A percentile compares a stretch with the other conserved stretches of the same genome.
Conservation (phyloP, 1,284 basidiomycete species). For the Ceratobasidium sp. region DNA sequence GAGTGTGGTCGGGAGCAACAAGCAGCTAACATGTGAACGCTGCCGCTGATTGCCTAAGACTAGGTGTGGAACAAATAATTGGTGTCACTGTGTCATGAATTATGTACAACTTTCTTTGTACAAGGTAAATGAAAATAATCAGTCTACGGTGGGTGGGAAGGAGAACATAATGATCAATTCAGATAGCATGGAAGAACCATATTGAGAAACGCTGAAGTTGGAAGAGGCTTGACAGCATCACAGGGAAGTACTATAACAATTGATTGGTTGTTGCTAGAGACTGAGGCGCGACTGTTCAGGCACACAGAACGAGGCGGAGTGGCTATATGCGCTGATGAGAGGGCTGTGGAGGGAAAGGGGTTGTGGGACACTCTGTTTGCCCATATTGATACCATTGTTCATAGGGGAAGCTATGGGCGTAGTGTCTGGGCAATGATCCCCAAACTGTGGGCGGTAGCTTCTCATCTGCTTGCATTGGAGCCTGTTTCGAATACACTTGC, state of each 20-base stretch:
- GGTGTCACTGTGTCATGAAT: too few relatives aligned
- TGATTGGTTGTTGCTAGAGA: constrained; percentile 60
- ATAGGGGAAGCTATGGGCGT: constrained; percentile 57
- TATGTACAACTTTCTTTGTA: too few relatives aligned
- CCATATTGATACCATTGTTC: constrained; percentile 67
- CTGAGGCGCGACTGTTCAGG: constrained; percentile 66
- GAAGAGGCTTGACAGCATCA: constrained; percentile 36
- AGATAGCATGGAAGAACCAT: too few relatives aligned
- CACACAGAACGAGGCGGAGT: constrained; percentile 59
- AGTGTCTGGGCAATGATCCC: constrained; percentile 45
- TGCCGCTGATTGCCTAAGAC: too few relatives aligned
- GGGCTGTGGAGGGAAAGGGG: constrained; percentile 34
- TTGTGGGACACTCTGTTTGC: constrained; percentile 29
- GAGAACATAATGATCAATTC: too few relatives aligned
- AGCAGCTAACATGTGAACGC: too few relatives aligned
- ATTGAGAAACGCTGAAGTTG: too few relatives aligned
- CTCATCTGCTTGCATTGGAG: constrained; percentile 92
- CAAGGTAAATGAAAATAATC: too few relatives aligned
- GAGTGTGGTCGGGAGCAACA: too few relatives aligned
- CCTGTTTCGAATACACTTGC: constrained; percentile 98
- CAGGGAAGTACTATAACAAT: constrained; percentile 35
- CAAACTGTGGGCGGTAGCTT: constrained; percentile 63
- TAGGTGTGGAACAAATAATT: too few relatives aligned
- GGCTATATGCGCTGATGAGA: constrained; percentile 76
- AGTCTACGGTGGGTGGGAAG: too few relatives aligned